Conservation (phyloP, 495 filamentous ascomycete species). For the Podospora pseudocomata region DNA sequence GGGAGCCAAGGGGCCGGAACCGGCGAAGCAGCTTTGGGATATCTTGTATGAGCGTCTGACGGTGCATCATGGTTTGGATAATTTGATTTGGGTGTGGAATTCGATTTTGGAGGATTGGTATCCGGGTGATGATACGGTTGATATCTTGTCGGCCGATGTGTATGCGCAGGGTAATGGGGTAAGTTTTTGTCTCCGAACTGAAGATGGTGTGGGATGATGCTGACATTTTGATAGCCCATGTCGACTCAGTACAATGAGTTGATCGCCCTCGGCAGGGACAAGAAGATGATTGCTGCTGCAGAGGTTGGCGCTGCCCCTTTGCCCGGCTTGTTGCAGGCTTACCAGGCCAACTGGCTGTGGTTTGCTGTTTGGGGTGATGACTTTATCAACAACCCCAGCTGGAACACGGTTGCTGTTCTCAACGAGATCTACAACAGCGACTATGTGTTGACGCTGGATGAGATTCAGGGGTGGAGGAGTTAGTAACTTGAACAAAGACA, state of each 20-base stretch:
- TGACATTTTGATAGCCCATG: constrained; percentile 30
- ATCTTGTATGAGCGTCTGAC: constrained; percentile 44
- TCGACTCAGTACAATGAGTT: constrained; percentile 43
- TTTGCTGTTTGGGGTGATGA: constrained; percentile 44
- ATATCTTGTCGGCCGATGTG: constrained; percentile 39
- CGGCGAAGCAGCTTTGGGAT: constrained; percentile 40
- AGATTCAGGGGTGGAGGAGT: constrained; percentile 38
- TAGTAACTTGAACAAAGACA: neutral
- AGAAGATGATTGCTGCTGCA: constrained; percentile 45
- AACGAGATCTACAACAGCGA: constrained; percentile 33
- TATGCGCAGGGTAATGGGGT: constrained; percentile 38
- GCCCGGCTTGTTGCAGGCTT: constrained; percentile 38
- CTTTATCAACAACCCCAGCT: constrained; percentile 36
- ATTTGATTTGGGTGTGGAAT: constrained; percentile 52
- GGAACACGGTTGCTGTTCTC: constrained; percentile 36
- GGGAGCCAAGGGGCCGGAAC: constrained; percentile 46
- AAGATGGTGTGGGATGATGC: neutral
- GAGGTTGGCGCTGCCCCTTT: constrained; percentile 46
- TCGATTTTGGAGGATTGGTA: constrained; percentile 45
- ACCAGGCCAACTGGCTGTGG: constrained; percentile 46
- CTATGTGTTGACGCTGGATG: constrained; percentile 42
- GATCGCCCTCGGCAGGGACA: constrained; percentile 40
- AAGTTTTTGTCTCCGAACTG: constrained; percentile 12
- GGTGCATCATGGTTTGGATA: constrained; percentile 40
- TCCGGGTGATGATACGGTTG: constrained; percentile 42